phyloP scores from a whole-genome alignment of 2,329 filamentous ascomycete species.

The Dothiorella sarmentorum region DNA sequence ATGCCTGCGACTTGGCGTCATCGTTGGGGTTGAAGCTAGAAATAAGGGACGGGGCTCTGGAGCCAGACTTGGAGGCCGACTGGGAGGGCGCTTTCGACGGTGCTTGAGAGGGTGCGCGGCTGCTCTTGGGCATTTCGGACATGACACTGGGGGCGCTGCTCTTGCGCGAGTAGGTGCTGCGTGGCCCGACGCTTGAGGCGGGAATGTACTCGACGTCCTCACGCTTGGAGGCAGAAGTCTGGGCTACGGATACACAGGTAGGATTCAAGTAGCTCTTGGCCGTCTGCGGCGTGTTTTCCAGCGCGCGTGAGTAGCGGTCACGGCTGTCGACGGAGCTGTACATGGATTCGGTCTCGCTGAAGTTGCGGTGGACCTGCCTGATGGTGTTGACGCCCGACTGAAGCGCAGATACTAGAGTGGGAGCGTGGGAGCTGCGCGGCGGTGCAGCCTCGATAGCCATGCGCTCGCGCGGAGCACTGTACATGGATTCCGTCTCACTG shows the following conservation, averaged over 20 bases:
- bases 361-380: constrained; percentile 33
- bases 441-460: constrained; percentile 41
- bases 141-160: constrained; percentile 11
- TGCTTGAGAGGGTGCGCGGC: background rate
- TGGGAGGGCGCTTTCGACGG: constrained; percentile 5
- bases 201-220: constrained; percentile 36
- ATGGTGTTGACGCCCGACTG: constrained; percentile 12
- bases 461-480: constrained; percentile 26
- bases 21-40: constrained; percentile 37
- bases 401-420: constrained; percentile 17
- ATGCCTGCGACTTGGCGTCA: constrained; percentile 13
- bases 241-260: constrained; percentile 29
- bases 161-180: constrained; percentile 16
- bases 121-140: constrained; percentile 20
- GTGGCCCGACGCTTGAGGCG: constrained; percentile 22
- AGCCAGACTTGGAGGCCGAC: background rate
- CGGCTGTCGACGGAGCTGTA: constrained; percentile 23
- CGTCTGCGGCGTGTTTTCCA: constrained; percentile 13
- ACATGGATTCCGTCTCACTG: constrained; percentile 30
- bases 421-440: constrained; percentile 28
- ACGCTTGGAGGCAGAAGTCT: constrained; percentile 26
- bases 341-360: constrained; percentile 31
- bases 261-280: constrained; percentile 24
- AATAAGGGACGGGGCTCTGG: constrained; percentile 25
- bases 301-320: constrained; percentile 11